phyloP scores from a whole-genome alignment of 1,284 basidiomycete species.

The Ganoderma leucocontextum region DNA sequence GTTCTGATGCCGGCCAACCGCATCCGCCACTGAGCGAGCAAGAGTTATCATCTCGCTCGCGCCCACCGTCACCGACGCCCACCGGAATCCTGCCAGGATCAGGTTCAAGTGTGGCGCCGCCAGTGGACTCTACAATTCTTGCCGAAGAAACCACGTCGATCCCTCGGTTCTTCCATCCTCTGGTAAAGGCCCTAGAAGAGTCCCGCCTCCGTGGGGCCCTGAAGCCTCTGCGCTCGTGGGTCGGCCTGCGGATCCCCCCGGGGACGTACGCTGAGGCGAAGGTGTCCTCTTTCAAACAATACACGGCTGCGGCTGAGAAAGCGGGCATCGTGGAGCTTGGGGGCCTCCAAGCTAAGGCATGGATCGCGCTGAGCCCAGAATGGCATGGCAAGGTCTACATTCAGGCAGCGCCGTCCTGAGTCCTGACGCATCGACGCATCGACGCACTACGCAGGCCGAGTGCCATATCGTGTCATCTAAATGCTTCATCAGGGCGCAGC shows the following conservation, averaged over 20 bases:
- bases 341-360: constrained; percentile 49
- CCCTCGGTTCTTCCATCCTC: constrained; percentile 26
- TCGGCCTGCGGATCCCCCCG: constrained; percentile 47
- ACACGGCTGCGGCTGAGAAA: constrained; percentile 52
- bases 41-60: neutral
- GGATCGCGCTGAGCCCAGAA: constrained; percentile 51
- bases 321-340: constrained; percentile 57
- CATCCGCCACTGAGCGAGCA: neutral
- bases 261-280: constrained; percentile 52
- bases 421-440: neutral
- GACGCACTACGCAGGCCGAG: constrained; percentile 6
- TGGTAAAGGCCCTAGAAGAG: constrained; percentile 28
- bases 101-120: neutral
- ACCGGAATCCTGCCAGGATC: neutral
- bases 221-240: constrained; percentile 48
- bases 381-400: constrained; percentile 25
- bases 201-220: constrained; percentile 43
- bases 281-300: constrained; percentile 54
- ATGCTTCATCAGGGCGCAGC: neutral
- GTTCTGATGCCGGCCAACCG: neutral
- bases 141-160: constrained; percentile 6
- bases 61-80: neutral
- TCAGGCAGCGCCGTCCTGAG: neutral
- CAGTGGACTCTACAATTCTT: neutral
- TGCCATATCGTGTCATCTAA: neutral